Conservation (phyloP, 2,329 filamentous ascomycete species). For the Talaromyces sp. region DNA sequence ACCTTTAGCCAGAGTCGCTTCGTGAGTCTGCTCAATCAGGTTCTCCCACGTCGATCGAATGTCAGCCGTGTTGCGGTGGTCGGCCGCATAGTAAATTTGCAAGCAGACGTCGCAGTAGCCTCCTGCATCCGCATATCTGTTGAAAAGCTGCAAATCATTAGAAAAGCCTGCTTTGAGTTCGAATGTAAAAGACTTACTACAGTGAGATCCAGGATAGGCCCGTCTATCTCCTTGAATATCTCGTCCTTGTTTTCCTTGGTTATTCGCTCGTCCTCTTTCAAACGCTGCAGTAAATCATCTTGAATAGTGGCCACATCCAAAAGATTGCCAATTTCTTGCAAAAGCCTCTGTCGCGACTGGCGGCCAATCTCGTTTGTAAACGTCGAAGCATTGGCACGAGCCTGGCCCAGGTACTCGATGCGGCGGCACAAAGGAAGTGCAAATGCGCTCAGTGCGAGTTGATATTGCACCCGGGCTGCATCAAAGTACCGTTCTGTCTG, state of each 20-base stretch:
- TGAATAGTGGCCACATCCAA: conserved; percentile 94
- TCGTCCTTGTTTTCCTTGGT: conserved; percentile 56
- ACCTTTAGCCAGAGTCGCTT: conserved; percentile 42
- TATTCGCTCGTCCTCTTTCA: conserved; percentile 69
- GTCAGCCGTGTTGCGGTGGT: conserved; percentile 81
- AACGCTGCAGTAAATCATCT: conserved; percentile 76
- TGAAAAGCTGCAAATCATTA: conserved; percentile 64
- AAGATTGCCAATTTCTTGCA: conserved; percentile 77
- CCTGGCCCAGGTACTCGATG: conserved; percentile 82
- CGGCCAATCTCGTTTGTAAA: conserved; percentile 69
- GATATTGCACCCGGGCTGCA: conserved; percentile 78
- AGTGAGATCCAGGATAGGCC: conserved; percentile 69
- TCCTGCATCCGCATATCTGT: conserved; percentile 82
- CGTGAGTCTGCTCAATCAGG: conserved; percentile 68
- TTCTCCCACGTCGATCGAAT: conserved; percentile 81
- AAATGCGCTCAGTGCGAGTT: conserved; percentile 80
- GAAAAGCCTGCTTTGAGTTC: background rate
- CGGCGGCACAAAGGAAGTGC: conserved; percentile 72
- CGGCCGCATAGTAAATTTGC: conserved; percentile 84
- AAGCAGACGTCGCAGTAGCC: conserved; percentile 92
- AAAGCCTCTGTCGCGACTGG: conserved; percentile 75
- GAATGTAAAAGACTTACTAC: conserved; percentile 54
- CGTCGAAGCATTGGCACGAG: conserved; percentile 87
- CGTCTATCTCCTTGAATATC: conserved; percentile 65
- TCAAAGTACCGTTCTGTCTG: conserved; percentile 78